A percentile compares a stretch with the other conserved stretches of the same genome.
These are phyloP conservation scores for Podila verticillata DNA, from an alignment of 192 early-diverging fungal genomes.

Conservation along the genomic window DNA sequence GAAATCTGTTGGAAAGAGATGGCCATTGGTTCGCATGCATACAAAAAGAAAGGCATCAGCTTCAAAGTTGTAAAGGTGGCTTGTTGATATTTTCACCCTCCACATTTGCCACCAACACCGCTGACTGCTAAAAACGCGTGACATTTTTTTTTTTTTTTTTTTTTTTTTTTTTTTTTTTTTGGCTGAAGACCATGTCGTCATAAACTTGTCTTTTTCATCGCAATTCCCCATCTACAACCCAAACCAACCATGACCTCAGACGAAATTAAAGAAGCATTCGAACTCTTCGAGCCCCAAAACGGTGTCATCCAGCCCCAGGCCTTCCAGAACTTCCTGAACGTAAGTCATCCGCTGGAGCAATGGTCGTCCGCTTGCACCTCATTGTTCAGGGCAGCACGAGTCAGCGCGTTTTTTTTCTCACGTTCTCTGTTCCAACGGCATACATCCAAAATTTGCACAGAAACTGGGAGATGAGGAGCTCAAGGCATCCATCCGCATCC, in stretches of 20 bases:
- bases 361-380: background rate
- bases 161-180: too few species aligned
- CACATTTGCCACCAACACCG: too few species aligned
- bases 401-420: background rate
- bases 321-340: constrained; percentile 33
- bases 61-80: background rate
- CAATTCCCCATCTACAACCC: background rate
- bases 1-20: constrained; percentile 36
- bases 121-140: too few species aligned
- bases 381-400: background rate
- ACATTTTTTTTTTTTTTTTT: too few species aligned
- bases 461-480: constrained; percentile 38
- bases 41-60: background rate
- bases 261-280: constrained; percentile 43
- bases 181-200: too few species aligned
- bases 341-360: background rate
- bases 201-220: too few species aligned
- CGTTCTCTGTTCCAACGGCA: background rate
- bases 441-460: background rate
- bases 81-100: background rate
- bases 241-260: constrained; percentile 25
- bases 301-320: constrained; percentile 37
- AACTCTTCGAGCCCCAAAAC: constrained; percentile 33
- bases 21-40: constrained; percentile 17
- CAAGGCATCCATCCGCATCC: constrained; percentile 25